Conservation (phyloP, 257 asterid species). For the Solanum chmielewskii region DNA sequence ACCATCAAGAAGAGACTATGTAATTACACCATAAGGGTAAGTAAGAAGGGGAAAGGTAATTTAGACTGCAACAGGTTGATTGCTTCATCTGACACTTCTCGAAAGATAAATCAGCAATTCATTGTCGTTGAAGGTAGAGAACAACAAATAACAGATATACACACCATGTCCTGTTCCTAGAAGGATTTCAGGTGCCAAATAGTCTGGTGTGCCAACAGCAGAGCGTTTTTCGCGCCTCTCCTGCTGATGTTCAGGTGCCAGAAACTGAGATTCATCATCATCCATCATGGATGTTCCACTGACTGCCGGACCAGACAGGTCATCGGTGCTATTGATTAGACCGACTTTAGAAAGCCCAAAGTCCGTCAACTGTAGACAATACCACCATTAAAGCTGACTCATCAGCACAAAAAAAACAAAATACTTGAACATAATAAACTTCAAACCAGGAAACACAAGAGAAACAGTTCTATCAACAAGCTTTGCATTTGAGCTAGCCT, state of each 20-base stretch:
- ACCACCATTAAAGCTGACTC: background rate
- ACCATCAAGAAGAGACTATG: background rate
- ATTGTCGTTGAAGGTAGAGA: background rate
- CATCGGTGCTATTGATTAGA: conserved; percentile 94
- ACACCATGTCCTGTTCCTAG: conserved; percentile 98
- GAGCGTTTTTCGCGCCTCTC: conserved; percentile 86
- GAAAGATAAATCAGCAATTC: background rate
- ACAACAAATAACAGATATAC: conserved; percentile 11
- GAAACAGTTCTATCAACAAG: background rate
- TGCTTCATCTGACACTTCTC: background rate
- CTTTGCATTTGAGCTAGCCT: background rate
- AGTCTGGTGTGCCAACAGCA: conserved; percentile 99
- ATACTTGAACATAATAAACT: background rate
- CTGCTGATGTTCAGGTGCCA: conserved; percentile 56
- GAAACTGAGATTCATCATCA: conserved; percentile 70
- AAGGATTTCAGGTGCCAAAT: conserved; percentile 98
- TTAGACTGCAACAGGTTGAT: background rate
- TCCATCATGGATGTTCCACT: conserved; percentile 88
- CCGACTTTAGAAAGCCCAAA: conserved; percentile 99
- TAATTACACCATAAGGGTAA: background rate
- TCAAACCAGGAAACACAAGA: background rate
- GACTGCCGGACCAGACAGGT: conserved; percentile 91
- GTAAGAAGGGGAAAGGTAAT: background rate
- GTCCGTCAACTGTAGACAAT: conserved; percentile 75
- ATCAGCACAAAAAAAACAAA: background rate